phyloP scores from a whole-genome alignment of 1,139 yeast species.

The Lodderomyces beijingensis region DNA sequence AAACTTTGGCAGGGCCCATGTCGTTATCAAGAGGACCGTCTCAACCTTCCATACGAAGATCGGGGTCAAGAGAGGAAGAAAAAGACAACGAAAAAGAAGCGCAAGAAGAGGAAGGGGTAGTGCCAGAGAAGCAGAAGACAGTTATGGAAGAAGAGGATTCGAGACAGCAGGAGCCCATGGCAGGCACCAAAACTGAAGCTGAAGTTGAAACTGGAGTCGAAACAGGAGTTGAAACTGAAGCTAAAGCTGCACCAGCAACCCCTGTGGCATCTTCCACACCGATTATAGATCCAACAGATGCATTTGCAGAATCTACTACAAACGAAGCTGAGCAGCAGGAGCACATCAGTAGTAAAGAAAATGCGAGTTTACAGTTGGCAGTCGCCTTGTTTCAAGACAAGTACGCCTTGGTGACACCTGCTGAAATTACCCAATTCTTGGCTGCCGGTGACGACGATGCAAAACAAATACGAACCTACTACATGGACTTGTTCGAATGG shows the following conservation, averaged over 20 bases:
- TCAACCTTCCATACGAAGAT: no score
- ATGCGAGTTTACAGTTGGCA: neutral
- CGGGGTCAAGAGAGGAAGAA: neutral
- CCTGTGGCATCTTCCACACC: neutral
- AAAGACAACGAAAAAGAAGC: neutral
- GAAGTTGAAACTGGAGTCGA: neutral
- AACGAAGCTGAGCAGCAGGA: no score
- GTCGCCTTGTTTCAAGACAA: constrained; percentile 2
- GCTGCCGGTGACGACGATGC: constrained; percentile 43
- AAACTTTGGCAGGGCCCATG: no score
- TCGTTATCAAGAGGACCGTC: no score
- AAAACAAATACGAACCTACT: constrained; percentile 35
- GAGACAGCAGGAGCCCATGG: neutral
- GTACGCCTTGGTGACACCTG: constrained; percentile 33
- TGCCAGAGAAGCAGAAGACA: neutral
- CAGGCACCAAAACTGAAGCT: no score
- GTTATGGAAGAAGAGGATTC: neutral
- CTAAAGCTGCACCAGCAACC: neutral
- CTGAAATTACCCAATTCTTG: constrained; percentile 44
- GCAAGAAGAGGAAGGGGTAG: neutral
- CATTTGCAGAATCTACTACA: neutral
- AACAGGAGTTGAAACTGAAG: neutral
- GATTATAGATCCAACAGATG: neutral
- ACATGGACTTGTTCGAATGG: constrained; percentile 50
- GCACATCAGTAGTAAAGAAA: no score